Percentiles rank a stretch among this genome's conserved stretches.
Evolutionary conservation across 2,329 filamentous ascomycete genomes (phyloP).

Genomic region (Basipetospora chlamydospora): DNA sequence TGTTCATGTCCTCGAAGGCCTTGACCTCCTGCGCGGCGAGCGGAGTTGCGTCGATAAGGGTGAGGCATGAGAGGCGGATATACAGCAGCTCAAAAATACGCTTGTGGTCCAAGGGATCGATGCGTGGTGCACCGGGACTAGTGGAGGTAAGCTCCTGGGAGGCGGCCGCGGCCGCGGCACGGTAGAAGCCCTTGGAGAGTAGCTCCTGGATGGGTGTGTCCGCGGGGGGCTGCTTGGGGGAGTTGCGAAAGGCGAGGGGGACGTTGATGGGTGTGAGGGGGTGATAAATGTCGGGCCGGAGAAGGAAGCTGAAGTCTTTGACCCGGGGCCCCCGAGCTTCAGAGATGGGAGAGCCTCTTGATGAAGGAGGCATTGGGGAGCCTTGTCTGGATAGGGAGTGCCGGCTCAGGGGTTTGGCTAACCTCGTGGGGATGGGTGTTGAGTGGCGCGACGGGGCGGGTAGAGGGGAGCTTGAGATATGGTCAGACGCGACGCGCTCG

Average conservation of each 20-base stretch:
- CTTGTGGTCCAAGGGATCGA: slow-evolving; percentile 40
- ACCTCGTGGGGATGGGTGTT: background rate
- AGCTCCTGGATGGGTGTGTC: slow-evolving; percentile 54
- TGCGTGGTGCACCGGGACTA: slow-evolving; percentile 19
- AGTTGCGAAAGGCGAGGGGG: slow-evolving; percentile 52
- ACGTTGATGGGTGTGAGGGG: slow-evolving; percentile 51
- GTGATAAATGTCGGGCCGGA: slow-evolving; percentile 72
- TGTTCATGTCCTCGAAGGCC: slow-evolving; percentile 46
- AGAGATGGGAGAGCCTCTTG: slow-evolving; percentile 4
- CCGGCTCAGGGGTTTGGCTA: background rate
- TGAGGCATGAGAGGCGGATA: slow-evolving; percentile 66
- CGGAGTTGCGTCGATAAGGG: slow-evolving; percentile 59
- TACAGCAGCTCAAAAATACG: slow-evolving; percentile 68
- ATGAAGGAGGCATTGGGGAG: slow-evolving; percentile 2
- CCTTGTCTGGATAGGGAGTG: background rate
- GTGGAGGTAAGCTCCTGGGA: slow-evolving; percentile 44
- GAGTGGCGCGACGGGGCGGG: slow-evolving; percentile 1
- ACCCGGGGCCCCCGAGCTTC: background rate
- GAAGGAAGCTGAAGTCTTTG: slow-evolving; percentile 68
- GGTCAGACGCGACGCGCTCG: too few species aligned
- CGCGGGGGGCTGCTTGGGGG: slow-evolving; percentile 46
- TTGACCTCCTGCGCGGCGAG: slow-evolving; percentile 55
- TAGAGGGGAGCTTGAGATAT: background rate
- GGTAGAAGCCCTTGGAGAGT: slow-evolving; percentile 60
- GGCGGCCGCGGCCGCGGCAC: slow-evolving; percentile 58